Conservation (phyloP, 2,329 filamentous ascomycete genomes). For the Dothideomycetes sp. region DNA sequence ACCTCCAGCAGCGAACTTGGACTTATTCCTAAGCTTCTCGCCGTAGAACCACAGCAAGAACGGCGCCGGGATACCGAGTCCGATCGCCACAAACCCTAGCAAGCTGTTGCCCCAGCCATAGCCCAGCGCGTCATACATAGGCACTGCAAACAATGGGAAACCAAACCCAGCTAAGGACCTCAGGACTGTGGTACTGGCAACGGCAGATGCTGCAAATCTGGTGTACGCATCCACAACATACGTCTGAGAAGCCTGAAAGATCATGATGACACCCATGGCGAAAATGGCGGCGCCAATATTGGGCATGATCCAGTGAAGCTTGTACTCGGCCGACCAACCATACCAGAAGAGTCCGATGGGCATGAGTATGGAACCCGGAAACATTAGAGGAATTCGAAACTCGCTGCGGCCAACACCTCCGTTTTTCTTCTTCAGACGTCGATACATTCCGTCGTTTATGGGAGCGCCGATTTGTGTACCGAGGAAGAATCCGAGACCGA, state of each 20-base stretch:
- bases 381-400: constrained; percentile 41
- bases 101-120: constrained; percentile 43
- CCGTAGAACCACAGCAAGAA: constrained; percentile 34
- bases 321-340: constrained; percentile 45
- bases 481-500: constrained; percentile 42
- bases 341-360: constrained; percentile 47
- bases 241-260: constrained; percentile 49
- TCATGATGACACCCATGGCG: constrained; percentile 43
- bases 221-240: constrained; percentile 50
- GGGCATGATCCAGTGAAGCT: constrained; percentile 47
- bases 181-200: constrained; percentile 45
- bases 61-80: constrained; percentile 39
- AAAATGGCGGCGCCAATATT: constrained; percentile 48
- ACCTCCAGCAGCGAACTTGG: constrained; percentile 7
- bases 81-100: constrained; percentile 45
- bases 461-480: constrained; percentile 31
- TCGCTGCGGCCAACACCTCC: constrained; percentile 27
- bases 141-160: constrained; percentile 51
- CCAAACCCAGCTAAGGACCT: constrained; percentile 46
- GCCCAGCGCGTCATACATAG: constrained; percentile 35
- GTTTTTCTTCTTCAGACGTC: constrained; percentile 23
- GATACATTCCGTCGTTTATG: constrained; percentile 26
- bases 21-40: constrained; percentile 18
- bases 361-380: constrained; percentile 42
- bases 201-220: constrained; percentile 36